Evolutionary conservation across 176 grass and related monocot species (phyloP), one percentile per base, ranked within the genome.

Genomic region (Triticum timopheevii): DNA sequence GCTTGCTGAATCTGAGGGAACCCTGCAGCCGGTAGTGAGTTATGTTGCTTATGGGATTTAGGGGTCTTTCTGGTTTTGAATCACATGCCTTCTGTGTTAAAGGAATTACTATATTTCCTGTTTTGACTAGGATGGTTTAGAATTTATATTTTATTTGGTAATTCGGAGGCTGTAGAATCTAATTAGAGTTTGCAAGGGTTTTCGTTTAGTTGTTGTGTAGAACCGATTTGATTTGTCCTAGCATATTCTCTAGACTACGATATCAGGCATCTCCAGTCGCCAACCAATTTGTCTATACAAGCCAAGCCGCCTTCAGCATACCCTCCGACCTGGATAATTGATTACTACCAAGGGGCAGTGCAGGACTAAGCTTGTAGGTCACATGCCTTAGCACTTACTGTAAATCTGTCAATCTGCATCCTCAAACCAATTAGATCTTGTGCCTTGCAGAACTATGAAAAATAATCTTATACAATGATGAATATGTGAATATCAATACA

Each of bases 371-470:
- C 10, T 44, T 63, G 13, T 65, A 52, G 30, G 40, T 16, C 16
- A 66, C 16, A 49, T 66, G 31, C 61, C 61, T 67, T 49, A 81
- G 8, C 39, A 42, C 39, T 42, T 42, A 2, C 52, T 54, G 11
- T 20, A 69, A 36, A 66, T 13, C 40, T 66, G 24, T 81, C 2
- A 10, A n/a, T 17, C 6, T 81, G 39, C 17, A 12, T 68, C 22
- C 8, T 69, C 80, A 61, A 59, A 83, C 42, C 47, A 83, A 23
- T 72, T 36, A 30, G 68, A 68, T 27, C n/a, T 59, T 59, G 49
- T 2, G 59, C 8, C 13, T 42, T 79, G 12, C 68, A 56, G 23
- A 52, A 69, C 30, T 61, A 25, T 20, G 19, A 13, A 25, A 45
- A 78, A 28, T 28, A 23, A 8, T n/a, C 7, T 15, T 22, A 54